phyloP scores from a whole-genome alignment of 352 stramenopile genomes.

The Globisporangium iwayamae region DNA sequence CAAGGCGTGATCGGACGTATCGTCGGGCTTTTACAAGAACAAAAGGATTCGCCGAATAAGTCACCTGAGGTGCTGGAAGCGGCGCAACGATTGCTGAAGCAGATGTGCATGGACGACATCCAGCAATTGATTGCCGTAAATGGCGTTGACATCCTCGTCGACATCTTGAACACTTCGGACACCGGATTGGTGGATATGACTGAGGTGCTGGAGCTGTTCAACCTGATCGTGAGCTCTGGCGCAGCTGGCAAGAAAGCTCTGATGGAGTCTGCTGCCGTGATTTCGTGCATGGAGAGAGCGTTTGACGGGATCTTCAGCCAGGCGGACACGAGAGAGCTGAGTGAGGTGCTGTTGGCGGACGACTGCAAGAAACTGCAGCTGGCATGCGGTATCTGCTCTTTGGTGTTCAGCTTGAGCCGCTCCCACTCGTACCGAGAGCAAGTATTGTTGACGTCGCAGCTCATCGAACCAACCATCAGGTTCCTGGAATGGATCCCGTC shows the following conservation, averaged over 20 bases:
- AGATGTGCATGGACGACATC: slow-evolving; percentile 62
- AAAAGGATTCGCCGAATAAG: slow-evolving; percentile 25
- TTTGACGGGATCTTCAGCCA: slow-evolving; percentile 23
- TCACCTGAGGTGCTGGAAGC: slow-evolving; percentile 27
- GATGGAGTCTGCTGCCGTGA: slow-evolving; percentile 43
- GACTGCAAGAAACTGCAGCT: slow-evolving; percentile 45
- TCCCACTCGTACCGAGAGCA: slow-evolving; percentile 35
- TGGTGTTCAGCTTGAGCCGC: slow-evolving; percentile 48
- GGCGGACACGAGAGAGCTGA: slow-evolving; percentile 21
- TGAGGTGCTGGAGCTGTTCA: slow-evolving; percentile 60
- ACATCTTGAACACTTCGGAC: slow-evolving; percentile 18
- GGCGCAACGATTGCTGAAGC: slow-evolving; percentile 43
- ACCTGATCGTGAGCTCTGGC: slow-evolving; percentile 51
- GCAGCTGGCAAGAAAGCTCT: slow-evolving; percentile 38
- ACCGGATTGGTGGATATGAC: slow-evolving; percentile 27
- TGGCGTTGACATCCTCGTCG: slow-evolving; percentile 58
- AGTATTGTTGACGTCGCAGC: slow-evolving; percentile 34
- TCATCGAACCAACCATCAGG: slow-evolving; percentile 6
- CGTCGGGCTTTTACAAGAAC: slow-evolving; percentile 45
- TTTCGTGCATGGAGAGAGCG: slow-evolving; percentile 36
- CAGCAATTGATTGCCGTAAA: slow-evolving; percentile 58
- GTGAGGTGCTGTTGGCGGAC: slow-evolving; percentile 14
- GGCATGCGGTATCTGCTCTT: slow-evolving; percentile 40
- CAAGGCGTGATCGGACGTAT: slow-evolving; percentile 56
- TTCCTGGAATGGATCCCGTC: slow-evolving; percentile 40